phyloP scores from a whole-genome alignment of 1,139 yeast genomes.

The Yamadazyma atmosphaerica region DNA sequence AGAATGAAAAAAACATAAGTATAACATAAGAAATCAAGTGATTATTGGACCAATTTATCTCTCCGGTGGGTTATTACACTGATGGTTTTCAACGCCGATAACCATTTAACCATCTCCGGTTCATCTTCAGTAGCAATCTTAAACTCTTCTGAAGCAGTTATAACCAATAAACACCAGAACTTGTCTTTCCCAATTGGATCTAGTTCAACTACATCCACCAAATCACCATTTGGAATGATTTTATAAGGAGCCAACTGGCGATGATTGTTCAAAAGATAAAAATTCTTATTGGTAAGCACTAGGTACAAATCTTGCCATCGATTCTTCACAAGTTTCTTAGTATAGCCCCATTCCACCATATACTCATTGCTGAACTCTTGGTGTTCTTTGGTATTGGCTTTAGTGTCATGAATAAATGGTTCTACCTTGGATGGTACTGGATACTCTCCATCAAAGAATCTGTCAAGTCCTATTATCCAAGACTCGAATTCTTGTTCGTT shows the following conservation, averaged over 20 bases:
- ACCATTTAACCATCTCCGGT: conserved; percentile 52
- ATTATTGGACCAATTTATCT: too few species aligned
- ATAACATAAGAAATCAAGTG: too few species aligned
- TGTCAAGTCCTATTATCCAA: conserved; percentile 42
- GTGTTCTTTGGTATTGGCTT: neutral
- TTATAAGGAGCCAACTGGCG: conserved; percentile 1
- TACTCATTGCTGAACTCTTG: conserved; percentile 2
- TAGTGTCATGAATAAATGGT: too few species aligned
- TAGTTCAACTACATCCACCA: conserved; percentile 55
- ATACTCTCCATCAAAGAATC: too few species aligned
- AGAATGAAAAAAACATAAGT: too few species aligned
- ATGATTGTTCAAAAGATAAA: neutral
- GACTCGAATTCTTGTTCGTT: conserved; percentile 29
- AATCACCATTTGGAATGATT: conserved; percentile 29
- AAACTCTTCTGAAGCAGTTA: conserved; percentile 47
- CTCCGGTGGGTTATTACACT: conserved; percentile 5
- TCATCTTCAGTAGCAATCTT: conserved; percentile 47
- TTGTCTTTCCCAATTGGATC: conserved; percentile 48
- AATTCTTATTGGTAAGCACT: conserved; percentile 1
- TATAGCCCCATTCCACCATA: conserved; percentile 2
- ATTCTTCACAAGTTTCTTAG: conserved; percentile 1
- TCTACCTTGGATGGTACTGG: too few species aligned
- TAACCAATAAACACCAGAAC: conserved; percentile 47
- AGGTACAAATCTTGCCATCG: conserved; percentile 3
- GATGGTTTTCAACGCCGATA: conserved; percentile 41